Evolutionary conservation across 108 stramenopile genomes (phyloP).

Genomic region (Nannochloropsis gaditana): DNA sequence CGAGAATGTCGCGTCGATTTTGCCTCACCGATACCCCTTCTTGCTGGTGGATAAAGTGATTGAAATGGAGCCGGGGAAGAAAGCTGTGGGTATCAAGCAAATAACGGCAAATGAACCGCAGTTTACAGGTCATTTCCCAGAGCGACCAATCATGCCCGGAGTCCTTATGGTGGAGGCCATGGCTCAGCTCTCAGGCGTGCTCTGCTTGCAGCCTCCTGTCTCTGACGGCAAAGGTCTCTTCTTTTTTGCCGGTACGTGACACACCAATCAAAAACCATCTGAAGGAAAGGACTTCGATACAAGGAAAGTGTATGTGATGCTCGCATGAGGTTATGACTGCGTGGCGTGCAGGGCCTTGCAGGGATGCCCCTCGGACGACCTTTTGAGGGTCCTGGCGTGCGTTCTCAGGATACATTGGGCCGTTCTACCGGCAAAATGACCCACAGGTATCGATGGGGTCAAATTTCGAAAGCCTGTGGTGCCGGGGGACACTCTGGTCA

Average conservation of each 20-base stretch:
- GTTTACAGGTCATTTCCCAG: conserved; percentile 96
- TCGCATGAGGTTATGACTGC: too few species aligned
- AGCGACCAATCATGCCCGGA: conserved; percentile 94
- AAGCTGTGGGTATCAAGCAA: conserved; percentile 86
- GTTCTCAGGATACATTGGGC: background rate
- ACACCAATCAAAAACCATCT: background rate
- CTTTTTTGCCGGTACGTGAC: conserved; percentile 86
- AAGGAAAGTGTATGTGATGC: background rate
- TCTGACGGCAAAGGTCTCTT: conserved; percentile 64
- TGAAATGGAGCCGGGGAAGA: conserved; percentile 80
- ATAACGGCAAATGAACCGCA: conserved; percentile 94
- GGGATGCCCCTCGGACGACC: too few species aligned
- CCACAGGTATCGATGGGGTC: conserved; percentile 61
- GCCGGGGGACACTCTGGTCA: conserved; percentile 85
- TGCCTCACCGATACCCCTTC: conserved; percentile 87
- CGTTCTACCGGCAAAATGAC: background rate
- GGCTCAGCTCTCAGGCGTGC: conserved; percentile 89
- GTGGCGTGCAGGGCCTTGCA: too few species aligned
- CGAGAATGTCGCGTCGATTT: conserved; percentile 77
- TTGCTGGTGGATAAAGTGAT: conserved; percentile 64
- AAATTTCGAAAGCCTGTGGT: conserved; percentile 97
- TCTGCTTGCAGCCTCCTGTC: conserved; percentile 65
- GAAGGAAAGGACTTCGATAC: background rate
- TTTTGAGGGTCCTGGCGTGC: too few species aligned
- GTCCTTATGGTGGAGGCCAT: conserved; percentile 88